Evolutionary conservation across 352 stramenopile genomes (phyloP).

Genomic region (Pythium sukuiense): DNA sequence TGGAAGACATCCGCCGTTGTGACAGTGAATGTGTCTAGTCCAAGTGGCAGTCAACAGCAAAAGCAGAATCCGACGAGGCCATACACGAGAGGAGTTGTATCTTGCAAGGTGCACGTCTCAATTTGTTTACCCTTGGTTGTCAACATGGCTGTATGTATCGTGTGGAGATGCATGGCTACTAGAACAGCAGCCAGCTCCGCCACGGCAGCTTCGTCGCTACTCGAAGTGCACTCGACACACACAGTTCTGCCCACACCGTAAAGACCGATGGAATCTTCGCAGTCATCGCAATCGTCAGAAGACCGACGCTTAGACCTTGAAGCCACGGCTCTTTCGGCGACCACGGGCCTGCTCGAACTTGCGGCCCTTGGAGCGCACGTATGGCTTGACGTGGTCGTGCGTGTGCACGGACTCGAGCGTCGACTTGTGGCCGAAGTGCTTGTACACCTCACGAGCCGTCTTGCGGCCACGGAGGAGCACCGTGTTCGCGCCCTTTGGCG

Average conservation of each 20-base stretch:
- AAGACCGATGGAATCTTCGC: slow-evolving; percentile 26
- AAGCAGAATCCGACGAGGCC: background rate
- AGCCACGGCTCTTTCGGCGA: slow-evolving; percentile 98
- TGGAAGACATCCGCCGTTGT: slow-evolving; percentile 7
- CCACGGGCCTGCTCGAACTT: slow-evolving; percentile 99
- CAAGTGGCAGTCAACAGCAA: background rate
- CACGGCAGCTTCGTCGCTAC: slow-evolving; percentile 26
- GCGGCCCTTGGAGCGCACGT: slow-evolving; percentile 97
- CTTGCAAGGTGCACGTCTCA: slow-evolving; percentile 76
- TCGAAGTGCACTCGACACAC: slow-evolving; percentile 19
- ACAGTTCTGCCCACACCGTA: slow-evolving; percentile 19
- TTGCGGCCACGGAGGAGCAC: slow-evolving; percentile 98
- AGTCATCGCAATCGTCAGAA: slow-evolving; percentile 15
- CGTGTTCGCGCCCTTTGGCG: slow-evolving; percentile 98
- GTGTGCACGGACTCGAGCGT: slow-evolving; percentile 98
- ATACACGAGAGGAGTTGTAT: slow-evolving; percentile 7
- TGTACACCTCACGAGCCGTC: slow-evolving; percentile 96
- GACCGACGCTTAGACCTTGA: slow-evolving; percentile 96
- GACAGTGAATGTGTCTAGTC: background rate
- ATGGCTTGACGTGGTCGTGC: slow-evolving; percentile 98
- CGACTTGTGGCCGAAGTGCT: slow-evolving; percentile 98
- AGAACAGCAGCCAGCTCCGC: slow-evolving; percentile 6
- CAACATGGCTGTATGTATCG: slow-evolving; percentile 18
- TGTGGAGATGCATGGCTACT: slow-evolving; percentile 1
- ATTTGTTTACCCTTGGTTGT: slow-evolving; percentile 45